Percentiles rank a stretch among this genome's conserved stretches.
phyloP scores from a whole-genome alignment of 331 rosid genomes.

The Rhamnella rubrinervis region DNA sequence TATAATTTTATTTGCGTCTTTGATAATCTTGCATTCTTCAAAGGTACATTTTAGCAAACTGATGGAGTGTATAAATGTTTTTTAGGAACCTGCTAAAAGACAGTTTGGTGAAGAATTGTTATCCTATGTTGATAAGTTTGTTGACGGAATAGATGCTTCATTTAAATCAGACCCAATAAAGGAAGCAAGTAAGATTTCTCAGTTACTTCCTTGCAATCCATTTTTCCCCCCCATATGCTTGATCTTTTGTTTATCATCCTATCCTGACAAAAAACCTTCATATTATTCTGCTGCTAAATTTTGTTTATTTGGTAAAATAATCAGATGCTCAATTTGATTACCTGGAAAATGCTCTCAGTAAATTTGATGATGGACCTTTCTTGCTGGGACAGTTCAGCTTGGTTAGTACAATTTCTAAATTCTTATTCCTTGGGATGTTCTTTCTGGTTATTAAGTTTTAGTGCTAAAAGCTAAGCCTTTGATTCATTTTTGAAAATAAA shows the following conservation, averaged over 20 bases:
- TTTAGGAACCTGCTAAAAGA: constrained; percentile 62
- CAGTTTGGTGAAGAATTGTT: constrained; percentile 60
- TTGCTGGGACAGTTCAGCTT: constrained; percentile 67
- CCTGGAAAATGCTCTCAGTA: constrained; percentile 71
- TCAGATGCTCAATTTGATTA: constrained; percentile 65
- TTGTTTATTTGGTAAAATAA: constrained; percentile 30
- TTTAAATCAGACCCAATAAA: constrained; percentile 54
- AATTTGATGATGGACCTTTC: constrained; percentile 69
- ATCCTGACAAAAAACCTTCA: constrained; percentile 5
- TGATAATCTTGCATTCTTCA: not conserved
- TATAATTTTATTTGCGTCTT: not conserved
- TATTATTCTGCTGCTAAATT: constrained; percentile 30
- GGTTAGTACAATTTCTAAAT: constrained; percentile 42
- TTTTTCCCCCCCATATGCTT: too few relatives aligned
- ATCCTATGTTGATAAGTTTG: constrained; percentile 45
- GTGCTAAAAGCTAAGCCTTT: not conserved
- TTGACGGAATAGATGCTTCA: constrained; percentile 22
- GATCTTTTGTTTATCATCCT: not conserved
- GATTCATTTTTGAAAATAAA: not conserved
- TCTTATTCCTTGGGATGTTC: too few relatives aligned
- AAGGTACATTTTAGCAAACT: not conserved
- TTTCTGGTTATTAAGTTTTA: too few relatives aligned
- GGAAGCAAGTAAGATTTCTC: constrained; percentile 46
- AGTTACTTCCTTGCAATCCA: not conserved
- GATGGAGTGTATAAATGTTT: constrained; percentile 4